These are phyloP conservation scores for Hyaloscypha variabilis DNA, from an alignment of 495 filamentous ascomycete species.

Conservation along the genomic window DNA sequence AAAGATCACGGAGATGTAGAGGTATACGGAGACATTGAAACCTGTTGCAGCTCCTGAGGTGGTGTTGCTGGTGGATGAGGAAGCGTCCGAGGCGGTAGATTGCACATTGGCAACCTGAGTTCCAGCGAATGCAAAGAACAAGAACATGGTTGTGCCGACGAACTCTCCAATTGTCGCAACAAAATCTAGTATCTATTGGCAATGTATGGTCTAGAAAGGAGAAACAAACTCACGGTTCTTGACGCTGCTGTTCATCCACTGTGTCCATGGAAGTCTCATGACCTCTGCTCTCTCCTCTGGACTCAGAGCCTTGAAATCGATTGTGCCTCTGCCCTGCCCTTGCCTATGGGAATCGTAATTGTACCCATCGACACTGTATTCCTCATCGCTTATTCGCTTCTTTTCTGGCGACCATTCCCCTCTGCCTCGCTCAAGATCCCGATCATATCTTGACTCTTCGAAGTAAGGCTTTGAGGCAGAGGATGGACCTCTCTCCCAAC, in stretches of 20 bases:
- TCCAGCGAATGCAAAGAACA: slow-evolving; percentile 52
- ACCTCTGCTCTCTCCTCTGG: slow-evolving; percentile 26
- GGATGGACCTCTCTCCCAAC: slow-evolving; percentile 16
- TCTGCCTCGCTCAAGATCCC: slow-evolving; percentile 17
- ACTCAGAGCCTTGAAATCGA: slow-evolving; percentile 27
- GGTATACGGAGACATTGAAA: slow-evolving; percentile 38
- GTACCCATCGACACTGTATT: slow-evolving; percentile 25
- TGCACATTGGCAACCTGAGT: slow-evolving; percentile 37
- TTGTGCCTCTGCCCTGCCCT: background rate
- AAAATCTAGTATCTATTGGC: slow-evolving; percentile 25
- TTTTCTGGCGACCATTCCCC: slow-evolving; percentile 10
- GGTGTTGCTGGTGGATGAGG: slow-evolving; percentile 29
- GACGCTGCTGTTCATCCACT: slow-evolving; percentile 31
- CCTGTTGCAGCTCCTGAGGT: slow-evolving; percentile 31
- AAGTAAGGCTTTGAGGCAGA: slow-evolving; percentile 25
- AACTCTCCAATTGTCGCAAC: slow-evolving; percentile 45
- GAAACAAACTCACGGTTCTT: slow-evolving; percentile 28
- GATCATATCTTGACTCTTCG: slow-evolving; percentile 22
- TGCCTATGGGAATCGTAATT: slow-evolving; percentile 17
- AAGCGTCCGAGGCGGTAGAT: slow-evolving; percentile 28
- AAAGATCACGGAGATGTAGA: slow-evolving; percentile 58
- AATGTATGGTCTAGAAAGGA: background rate
- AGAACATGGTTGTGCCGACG: slow-evolving; percentile 53
- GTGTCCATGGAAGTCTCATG: slow-evolving; percentile 29
- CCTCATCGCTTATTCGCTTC: slow-evolving; percentile 5